These are phyloP conservation scores for Aegilops tauschii DNA, from an alignment of 176 grass and related monocot species.

Conservation along the genomic window DNA sequence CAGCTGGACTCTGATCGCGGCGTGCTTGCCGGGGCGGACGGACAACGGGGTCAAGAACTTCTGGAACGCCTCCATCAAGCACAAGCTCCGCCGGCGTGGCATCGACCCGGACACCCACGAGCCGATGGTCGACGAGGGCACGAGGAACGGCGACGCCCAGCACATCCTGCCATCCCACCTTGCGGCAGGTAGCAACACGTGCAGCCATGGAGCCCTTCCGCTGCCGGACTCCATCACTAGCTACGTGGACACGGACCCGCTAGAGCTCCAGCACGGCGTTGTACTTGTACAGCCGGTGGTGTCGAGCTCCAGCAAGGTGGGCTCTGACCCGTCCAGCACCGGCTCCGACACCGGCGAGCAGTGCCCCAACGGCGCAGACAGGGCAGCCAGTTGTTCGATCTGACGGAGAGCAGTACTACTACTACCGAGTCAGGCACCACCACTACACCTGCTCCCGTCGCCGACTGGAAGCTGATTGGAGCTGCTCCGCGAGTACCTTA, in stretches of 20 bases:
- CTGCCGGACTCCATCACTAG: slow-evolving; percentile 10
- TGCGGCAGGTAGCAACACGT: slow-evolving; percentile 22
- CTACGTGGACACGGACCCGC: slow-evolving; percentile 13
- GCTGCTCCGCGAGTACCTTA: no score
- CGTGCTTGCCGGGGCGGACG: slow-evolving; percentile 68
- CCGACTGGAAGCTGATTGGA: no score
- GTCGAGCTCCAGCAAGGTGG: slow-evolving; percentile 43
- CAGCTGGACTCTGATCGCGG: slow-evolving; percentile 76
- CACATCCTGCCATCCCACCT: slow-evolving; percentile 29
- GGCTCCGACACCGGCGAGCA: background rate
- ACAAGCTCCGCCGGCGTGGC: slow-evolving; percentile 59
- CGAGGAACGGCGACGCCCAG: background rate
- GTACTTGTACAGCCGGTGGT: background rate
- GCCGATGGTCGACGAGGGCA: background rate
- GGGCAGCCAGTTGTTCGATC: background rate
- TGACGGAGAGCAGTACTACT: no score
- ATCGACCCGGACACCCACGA: slow-evolving; percentile 68
- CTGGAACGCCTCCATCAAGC: slow-evolving; percentile 82
- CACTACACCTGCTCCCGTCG: no score
- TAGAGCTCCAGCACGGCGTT: background rate
- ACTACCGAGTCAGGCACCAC: no score
- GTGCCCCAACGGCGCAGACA: background rate
- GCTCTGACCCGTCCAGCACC: slow-evolving; percentile 11
- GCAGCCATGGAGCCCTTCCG: slow-evolving; percentile 10
- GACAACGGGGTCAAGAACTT: slow-evolving; percentile 98